phyloP scores from a whole-genome alignment of 768 basidiomycete genomes.

The Kwoniella dendrophila region DNA sequence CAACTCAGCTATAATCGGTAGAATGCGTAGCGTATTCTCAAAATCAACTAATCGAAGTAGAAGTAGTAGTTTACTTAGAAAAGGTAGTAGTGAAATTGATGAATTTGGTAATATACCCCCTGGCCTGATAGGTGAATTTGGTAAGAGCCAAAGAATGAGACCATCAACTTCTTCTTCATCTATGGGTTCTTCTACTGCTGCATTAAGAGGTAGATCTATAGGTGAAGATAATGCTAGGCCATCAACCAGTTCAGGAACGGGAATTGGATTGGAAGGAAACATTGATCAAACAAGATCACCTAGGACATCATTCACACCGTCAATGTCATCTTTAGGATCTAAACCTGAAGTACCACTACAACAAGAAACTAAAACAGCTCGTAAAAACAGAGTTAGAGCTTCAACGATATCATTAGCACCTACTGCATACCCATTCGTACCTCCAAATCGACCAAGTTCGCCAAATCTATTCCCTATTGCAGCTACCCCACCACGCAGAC shows the following conservation, averaged over 20 bases:
- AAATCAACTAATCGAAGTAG: constrained; percentile 21
- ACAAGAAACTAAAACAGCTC: constrained; percentile 4
- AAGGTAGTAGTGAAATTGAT: constrained; percentile 28
- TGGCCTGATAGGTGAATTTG: background rate
- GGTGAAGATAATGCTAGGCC: constrained; percentile 19
- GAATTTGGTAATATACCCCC: constrained; percentile 36
- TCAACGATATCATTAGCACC: constrained; percentile 44
- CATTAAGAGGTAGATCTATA: constrained; percentile 13
- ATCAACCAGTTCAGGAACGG: background rate
- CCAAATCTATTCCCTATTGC: constrained; percentile 34
- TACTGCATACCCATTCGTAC: constrained; percentile 26
- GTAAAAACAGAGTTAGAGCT: constrained; percentile 30
- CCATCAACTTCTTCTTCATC: constrained; percentile 24
- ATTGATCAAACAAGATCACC: constrained; percentile 25
- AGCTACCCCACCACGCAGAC: constrained; percentile 43
- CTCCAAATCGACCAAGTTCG: constrained; percentile 20
- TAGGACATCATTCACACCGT: constrained; percentile 34
- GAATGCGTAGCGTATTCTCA: constrained; percentile 41
- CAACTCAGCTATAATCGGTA: constrained; percentile 43
- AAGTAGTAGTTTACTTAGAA: constrained; percentile 31
- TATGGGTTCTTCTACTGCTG: constrained; percentile 12
- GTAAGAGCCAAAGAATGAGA: constrained; percentile 13
- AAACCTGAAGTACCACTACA: background rate
- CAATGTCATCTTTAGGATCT: constrained; percentile 27
- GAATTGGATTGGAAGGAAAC: too few relatives aligned